Evolutionary conservation across 2,329 filamentous ascomycete genomes (phyloP).

Genomic region (Fusarium scirpi): DNA sequence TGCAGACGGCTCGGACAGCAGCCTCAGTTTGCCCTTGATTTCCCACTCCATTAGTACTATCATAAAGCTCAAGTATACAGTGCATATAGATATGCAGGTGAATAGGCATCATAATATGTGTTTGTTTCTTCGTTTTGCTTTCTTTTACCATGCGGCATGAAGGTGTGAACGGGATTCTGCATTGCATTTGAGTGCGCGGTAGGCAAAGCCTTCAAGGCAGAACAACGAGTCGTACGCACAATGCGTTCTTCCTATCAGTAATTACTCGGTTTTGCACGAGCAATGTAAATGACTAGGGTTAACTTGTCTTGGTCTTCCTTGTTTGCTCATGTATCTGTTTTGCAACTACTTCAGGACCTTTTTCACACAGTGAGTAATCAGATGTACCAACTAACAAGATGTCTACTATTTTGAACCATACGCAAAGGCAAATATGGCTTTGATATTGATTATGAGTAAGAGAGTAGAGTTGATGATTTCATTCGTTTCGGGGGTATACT

Average conservation of each 20-base stretch:
- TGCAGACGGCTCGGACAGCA: conserved; percentile 6
- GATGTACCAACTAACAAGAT: not conserved
- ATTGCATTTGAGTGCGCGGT: not conserved
- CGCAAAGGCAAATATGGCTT: not conserved
- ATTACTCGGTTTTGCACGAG: not conserved
- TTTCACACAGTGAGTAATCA: not conserved
- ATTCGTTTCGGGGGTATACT: not conserved
- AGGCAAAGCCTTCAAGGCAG: not conserved
- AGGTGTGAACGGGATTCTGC: not conserved
- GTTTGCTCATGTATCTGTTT: not conserved
- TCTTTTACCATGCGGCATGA: not conserved
- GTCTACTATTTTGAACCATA: not conserved
- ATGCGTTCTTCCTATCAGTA: not conserved
- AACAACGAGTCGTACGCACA: not conserved
- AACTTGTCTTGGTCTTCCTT: not conserved
- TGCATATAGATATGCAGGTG: not conserved
- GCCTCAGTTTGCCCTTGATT: not conserved
- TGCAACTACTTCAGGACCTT: not conserved
- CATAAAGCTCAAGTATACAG: not conserved
- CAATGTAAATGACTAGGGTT: not conserved
- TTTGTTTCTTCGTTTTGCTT: not conserved
- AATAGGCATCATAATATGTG: not conserved
- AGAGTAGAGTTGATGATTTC: not conserved
- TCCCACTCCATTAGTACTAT: not conserved
- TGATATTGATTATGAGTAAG: not conserved